Conservation (phyloP, 1,284 basidiomycete species). For the Coriolopsis trogii region DNA sequence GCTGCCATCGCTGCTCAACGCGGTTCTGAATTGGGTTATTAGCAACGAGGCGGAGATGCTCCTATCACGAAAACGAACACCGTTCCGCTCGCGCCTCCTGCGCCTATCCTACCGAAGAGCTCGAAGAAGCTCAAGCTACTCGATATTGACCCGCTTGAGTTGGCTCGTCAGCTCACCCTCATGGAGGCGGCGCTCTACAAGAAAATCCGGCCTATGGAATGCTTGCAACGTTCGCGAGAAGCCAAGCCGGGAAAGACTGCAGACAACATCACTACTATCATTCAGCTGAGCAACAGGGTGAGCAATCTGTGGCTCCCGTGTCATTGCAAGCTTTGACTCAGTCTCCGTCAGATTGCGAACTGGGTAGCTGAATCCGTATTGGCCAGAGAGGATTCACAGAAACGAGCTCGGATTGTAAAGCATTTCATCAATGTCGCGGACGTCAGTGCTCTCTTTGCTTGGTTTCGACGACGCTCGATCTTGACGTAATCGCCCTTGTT, state of each 20-base stretch:
- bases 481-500: background rate
- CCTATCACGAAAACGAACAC: conserved; percentile 50
- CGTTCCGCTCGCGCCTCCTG: conserved; percentile 55
- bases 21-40: conserved; percentile 14
- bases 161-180: conserved; percentile 94
- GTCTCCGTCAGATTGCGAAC: conserved; percentile 68
- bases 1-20: conserved; percentile 4
- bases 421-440: conserved; percentile 95
- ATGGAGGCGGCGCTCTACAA: conserved; percentile 90
- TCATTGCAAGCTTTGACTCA: background rate
- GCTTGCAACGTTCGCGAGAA: conserved; percentile 81
- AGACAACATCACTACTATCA: conserved; percentile 88
- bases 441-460: conserved; percentile 52
- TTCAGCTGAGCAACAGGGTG: conserved; percentile 90
- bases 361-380: conserved; percentile 96
- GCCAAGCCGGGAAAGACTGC: conserved; percentile 70
- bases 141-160: conserved; percentile 90
- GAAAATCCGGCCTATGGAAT: conserved; percentile 90
- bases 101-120: conserved; percentile 78
- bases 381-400: conserved; percentile 83
- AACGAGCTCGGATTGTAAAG: conserved; percentile 82
- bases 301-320: conserved; percentile 23
- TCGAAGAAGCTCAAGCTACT: conserved; percentile 79
- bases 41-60: conserved; percentile 63
- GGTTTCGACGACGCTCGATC: background rate